Evolutionary conservation across 768 basidiomycete species (phyloP).

Genomic region (Boletus rubroflammeus): DNA sequence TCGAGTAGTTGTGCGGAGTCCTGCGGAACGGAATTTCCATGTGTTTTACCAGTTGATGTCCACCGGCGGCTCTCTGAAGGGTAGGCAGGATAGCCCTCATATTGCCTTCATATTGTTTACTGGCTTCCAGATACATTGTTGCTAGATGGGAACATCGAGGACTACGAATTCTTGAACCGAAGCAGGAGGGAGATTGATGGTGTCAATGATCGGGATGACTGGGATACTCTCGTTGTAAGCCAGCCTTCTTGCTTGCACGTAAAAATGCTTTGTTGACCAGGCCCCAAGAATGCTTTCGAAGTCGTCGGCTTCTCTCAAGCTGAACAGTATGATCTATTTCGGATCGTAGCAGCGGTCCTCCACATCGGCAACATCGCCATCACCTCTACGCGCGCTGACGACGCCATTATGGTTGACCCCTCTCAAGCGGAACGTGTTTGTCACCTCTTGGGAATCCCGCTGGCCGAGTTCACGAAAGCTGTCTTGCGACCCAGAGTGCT

Average conservation of each 20-base stretch:
- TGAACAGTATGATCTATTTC: constrained; percentile 91
- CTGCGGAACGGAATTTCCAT: constrained; percentile 91
- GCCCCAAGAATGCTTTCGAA: constrained; percentile 68
- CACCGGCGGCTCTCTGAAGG: constrained; percentile 66
- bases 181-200: constrained; percentile 92
- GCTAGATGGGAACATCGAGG: constrained; percentile 66
- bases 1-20: constrained; percentile 82
- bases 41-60: constrained; percentile 94
- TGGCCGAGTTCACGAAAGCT: constrained; percentile 83
- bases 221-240: constrained; percentile 69
- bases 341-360: constrained; percentile 88
- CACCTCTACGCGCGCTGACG: constrained; percentile 72
- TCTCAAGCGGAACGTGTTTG: constrained; percentile 88
- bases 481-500: constrained; percentile 87
- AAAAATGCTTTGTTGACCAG: constrained; percentile 4
- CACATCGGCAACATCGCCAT: constrained; percentile 94
- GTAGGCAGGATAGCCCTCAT: constrained; percentile 36
- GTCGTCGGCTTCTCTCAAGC: constrained; percentile 80
- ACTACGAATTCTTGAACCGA: constrained; percentile 90
- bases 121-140: constrained; percentile 59
- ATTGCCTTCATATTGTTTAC: constrained; percentile 7
- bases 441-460: constrained; percentile 84
- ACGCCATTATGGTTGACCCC: constrained; percentile 72
- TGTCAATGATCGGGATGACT: constrained; percentile 88
- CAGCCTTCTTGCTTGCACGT: not conserved